Evolutionary conservation across 1,139 yeast species (phyloP), one percentile per base, ranked within the genome.

Genomic region (Lodderomyces metapsilosis): DNA sequence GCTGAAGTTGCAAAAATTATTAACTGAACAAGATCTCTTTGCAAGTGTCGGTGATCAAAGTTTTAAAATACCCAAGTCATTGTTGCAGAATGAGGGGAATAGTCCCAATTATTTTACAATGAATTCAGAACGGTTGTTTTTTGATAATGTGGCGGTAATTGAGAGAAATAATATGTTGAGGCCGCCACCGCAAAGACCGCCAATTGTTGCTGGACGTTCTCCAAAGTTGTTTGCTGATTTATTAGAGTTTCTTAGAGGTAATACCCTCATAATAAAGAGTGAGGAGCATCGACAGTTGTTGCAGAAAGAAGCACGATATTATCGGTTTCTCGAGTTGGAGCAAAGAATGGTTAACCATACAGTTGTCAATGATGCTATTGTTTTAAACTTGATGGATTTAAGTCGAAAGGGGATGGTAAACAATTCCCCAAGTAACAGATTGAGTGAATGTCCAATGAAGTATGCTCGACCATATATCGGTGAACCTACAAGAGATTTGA

Each of bases 161-260:
- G 63, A 68, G 38, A 44, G 57, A 12, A 66, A 64, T 38, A 64
- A 69, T 30, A 61, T 82, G 46, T 59, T 85, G 9, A 66, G 96
- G 30, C 96, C 97, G 1, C 95, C 95, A 5, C 87, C 94, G 6
- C 73, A 82, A 50, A 66, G 78, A 34, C 82, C 94, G 0, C 68
- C 78, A 20, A 66, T 73, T 9, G 71, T 74, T 17, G 62, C 76
- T 5, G 64, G 75, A 40, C 66, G 92, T 45, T 77, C 84, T 5
- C 73, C 86, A 0, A 59, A 57, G 12, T 60, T 85, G 24, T 84
- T 89, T 52, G 61, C 61, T n/a, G 85, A 85, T 37, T 51, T 89
- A 22, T 43, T 89, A 35, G 71, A 71, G 34, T 54, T 80, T 2
- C 61, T 86, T 24, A 70, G 75, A 43, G 94, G 94, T 0, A 75